These are phyloP conservation scores for Leptosphaerulina australis DNA, from an alignment of 2,329 filamentous ascomycete genomes.

Conservation along the genomic window DNA sequence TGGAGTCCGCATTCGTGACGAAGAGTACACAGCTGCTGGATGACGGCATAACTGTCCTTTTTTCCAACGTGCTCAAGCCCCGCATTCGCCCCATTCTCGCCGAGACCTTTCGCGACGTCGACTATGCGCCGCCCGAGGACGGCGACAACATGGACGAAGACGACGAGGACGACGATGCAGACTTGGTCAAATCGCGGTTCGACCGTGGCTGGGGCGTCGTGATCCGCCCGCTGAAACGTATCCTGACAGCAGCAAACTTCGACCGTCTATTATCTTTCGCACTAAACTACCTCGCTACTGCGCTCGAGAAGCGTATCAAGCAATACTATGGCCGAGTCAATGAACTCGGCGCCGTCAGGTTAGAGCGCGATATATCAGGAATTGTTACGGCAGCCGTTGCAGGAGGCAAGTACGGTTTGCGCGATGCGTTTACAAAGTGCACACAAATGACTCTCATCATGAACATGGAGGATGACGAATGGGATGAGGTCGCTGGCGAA, in stretches of 20 bases:
- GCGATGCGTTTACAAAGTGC: slow-evolving; percentile 77
- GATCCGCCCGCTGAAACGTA: slow-evolving; percentile 80
- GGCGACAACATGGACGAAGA: slow-evolving; percentile 48
- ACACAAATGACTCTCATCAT: slow-evolving; percentile 83
- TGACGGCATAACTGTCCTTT: slow-evolving; percentile 84
- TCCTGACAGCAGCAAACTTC: slow-evolving; percentile 80
- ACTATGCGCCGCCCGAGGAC: slow-evolving; percentile 73
- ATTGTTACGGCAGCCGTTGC: slow-evolving; percentile 69
- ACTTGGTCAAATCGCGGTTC: slow-evolving; percentile 79
- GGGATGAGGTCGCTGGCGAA: slow-evolving; percentile 71
- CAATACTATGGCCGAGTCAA: slow-evolving; percentile 79
- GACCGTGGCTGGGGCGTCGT: slow-evolving; percentile 84
- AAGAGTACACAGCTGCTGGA: slow-evolving; percentile 83
- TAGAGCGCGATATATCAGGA: slow-evolving; percentile 82
- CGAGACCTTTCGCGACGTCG: slow-evolving; percentile 89
- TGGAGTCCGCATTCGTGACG: slow-evolving; percentile 73
- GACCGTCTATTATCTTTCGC: slow-evolving; percentile 76
- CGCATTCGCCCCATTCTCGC: slow-evolving; percentile 82
- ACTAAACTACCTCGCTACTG: slow-evolving; percentile 73
- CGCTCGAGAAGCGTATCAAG: slow-evolving; percentile 88
- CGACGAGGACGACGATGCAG: slow-evolving; percentile 57
- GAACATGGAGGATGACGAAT: slow-evolving; percentile 96
- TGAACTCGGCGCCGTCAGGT: slow-evolving; percentile 77
- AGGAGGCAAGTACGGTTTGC: slow-evolving; percentile 74
- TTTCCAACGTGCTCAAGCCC: slow-evolving; percentile 83